These are phyloP conservation scores for Metschnikowia aberdeeniae DNA, from an alignment of 805 yeast species.

Conservation along the genomic window DNA sequence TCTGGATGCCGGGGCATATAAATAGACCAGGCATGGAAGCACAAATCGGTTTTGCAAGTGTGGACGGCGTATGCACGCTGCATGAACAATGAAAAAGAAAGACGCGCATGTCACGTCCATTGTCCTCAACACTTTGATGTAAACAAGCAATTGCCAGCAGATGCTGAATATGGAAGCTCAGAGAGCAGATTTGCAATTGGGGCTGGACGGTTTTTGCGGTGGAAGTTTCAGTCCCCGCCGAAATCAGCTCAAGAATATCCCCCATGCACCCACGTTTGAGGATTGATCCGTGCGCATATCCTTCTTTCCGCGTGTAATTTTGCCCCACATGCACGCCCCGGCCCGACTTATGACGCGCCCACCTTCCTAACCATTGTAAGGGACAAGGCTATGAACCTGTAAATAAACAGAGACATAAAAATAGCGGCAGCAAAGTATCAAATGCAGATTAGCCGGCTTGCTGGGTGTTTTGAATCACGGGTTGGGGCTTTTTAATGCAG, in stretches of 20 bases:
- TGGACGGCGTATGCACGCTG: background rate
- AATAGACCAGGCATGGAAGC: background rate
- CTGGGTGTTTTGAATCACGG: no score
- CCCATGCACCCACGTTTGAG: background rate
- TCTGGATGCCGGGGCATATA: background rate
- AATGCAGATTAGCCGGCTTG: no score
- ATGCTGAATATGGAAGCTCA: no score
- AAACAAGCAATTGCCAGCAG: no score
- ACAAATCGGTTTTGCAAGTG: constrained; percentile 4
- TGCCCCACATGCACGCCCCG: background rate
- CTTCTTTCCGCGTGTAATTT: background rate
- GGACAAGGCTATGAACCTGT: constrained; percentile 1
- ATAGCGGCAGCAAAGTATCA: background rate
- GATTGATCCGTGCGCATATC: constrained; percentile 1
- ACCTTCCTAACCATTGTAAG: background rate
- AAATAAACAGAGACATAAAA: background rate
- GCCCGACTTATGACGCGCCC: background rate
- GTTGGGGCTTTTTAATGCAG: no score
- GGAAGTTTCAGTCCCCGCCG: no score
- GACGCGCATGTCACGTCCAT: background rate
- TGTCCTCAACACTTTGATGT: background rate
- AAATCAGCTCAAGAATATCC: no score
- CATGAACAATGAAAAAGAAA: background rate
- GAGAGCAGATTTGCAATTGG: no score
- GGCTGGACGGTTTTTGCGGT: no score